Evolutionary conservation across 495 filamentous ascomycete genomes (phyloP).

Genomic region (Penicillium turbatum): DNA sequence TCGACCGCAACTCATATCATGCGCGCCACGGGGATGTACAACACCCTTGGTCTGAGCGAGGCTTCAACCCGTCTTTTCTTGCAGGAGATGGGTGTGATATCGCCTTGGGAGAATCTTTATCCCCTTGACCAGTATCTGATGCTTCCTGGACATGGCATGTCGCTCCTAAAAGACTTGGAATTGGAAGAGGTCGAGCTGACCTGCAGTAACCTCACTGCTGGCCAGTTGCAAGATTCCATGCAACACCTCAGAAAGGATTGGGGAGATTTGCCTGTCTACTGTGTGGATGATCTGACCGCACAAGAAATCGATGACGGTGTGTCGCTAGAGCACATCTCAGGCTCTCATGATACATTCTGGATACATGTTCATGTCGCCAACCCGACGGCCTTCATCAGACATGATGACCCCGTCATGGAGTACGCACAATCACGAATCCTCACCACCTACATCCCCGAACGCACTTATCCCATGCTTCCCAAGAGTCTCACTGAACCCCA

Average conservation of each 20-base stretch:
- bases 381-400: conserved; percentile 73
- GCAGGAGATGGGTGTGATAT: conserved; percentile 78
- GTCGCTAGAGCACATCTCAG: conserved; percentile 64
- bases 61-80: conserved; percentile 64
- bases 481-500: conserved; percentile 47
- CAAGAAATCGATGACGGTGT: conserved; percentile 87
- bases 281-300: conserved; percentile 69
- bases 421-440: conserved; percentile 60
- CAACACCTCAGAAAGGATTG: conserved; percentile 63
- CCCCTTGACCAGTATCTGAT: conserved; percentile 58
- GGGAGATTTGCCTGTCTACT: conserved; percentile 67
- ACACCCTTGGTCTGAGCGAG: conserved; percentile 49
- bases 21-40: conserved; percentile 66
- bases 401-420: conserved; percentile 53
- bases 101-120: conserved; percentile 75
- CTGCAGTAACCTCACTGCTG: conserved; percentile 23
- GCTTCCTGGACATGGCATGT: conserved; percentile 52
- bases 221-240: conserved; percentile 46
- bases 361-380: conserved; percentile 90
- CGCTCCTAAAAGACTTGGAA: conserved; percentile 29
- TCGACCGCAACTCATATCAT: conserved; percentile 68
- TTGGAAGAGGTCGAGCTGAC: conserved; percentile 28
- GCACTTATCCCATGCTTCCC: conserved; percentile 71
- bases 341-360: conserved; percentile 61
- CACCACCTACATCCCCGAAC: conserved; percentile 72